These are phyloP conservation scores for Kwoniella shivajii DNA, from an alignment of 1,284 basidiomycete species.

Conservation along the genomic window DNA sequence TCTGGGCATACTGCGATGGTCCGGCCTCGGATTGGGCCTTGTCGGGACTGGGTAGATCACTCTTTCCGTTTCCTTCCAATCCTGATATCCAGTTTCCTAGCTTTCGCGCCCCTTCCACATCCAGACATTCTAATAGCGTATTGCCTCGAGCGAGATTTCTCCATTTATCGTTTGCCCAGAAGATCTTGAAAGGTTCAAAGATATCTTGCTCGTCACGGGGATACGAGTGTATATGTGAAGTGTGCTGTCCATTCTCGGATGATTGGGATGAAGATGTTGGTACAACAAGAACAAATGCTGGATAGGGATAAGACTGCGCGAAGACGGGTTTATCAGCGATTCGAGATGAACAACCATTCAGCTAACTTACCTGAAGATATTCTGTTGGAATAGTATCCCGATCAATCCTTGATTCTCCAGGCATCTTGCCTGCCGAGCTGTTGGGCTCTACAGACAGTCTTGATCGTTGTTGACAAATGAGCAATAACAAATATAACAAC, in stretches of 20 bases:
- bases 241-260: background rate
- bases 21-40: too few relatives aligned
- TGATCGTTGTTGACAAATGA: too few relatives aligned
- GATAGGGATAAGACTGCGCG: conserved; percentile 43
- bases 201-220: conserved; percentile 19
- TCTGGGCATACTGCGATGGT: too few relatives aligned
- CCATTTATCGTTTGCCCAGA: conserved; percentile 44
- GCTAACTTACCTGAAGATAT: background rate
- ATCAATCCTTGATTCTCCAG: too few relatives aligned
- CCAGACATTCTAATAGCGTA: conserved; percentile 35
- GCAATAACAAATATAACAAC: too few relatives aligned
- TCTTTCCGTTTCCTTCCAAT: conserved; percentile 1
- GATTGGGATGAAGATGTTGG: conserved; percentile 28
- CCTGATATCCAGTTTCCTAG: conserved; percentile 44
- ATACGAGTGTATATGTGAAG: conserved; percentile 7
- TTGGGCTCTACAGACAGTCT: too few relatives aligned
- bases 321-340: background rate
- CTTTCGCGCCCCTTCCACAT: conserved; percentile 29
- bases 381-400: background rate
- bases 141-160: conserved; percentile 24
- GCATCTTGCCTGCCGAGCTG: too few relatives aligned
- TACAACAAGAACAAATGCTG: conserved; percentile 40
- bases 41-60: background rate
- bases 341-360: background rate
- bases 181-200: conserved; percentile 30